phyloP scores from a whole-genome alignment of 108 stramenopile species.

The Fragilariopsis cylindrus region DNA sequence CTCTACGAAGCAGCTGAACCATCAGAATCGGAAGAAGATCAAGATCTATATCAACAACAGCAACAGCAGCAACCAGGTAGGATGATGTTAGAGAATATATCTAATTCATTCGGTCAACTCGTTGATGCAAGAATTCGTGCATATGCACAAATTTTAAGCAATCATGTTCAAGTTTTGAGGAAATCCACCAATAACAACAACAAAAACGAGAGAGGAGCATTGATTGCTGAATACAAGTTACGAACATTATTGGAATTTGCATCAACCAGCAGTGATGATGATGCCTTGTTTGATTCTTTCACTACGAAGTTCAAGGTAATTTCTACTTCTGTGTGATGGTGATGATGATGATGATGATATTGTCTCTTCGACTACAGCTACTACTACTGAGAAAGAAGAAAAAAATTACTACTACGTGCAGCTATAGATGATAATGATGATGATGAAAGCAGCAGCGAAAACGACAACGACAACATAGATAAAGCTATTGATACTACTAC shows the following conservation, averaged over 20 bases:
- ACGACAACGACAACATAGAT: neutral
- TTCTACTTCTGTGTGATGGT: neutral
- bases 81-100: constrained; percentile 17
- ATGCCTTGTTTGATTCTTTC: constrained; percentile 8
- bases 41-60: neutral
- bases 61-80: neutral
- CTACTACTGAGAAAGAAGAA: neutral
- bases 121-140: constrained; percentile 16
- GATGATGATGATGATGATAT: neutral
- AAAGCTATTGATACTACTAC: neutral
- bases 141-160: constrained; percentile 5
- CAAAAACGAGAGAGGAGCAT: neutral
- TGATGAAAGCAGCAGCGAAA: neutral
- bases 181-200: neutral
- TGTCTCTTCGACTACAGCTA: neutral
- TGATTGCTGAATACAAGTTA: constrained; percentile 11
- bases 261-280: neutral
- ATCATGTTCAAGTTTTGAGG: neutral
- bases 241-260: constrained; percentile 14
- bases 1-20: neutral
- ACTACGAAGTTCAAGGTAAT: neutral
- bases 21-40: neutral
- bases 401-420: neutral
- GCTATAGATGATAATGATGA: neutral
- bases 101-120: constrained; percentile 11